These are phyloP conservation scores for Saccharomyces mikatae DNA, from an alignment of 805 yeast genomes.

Conservation along the genomic window DNA sequence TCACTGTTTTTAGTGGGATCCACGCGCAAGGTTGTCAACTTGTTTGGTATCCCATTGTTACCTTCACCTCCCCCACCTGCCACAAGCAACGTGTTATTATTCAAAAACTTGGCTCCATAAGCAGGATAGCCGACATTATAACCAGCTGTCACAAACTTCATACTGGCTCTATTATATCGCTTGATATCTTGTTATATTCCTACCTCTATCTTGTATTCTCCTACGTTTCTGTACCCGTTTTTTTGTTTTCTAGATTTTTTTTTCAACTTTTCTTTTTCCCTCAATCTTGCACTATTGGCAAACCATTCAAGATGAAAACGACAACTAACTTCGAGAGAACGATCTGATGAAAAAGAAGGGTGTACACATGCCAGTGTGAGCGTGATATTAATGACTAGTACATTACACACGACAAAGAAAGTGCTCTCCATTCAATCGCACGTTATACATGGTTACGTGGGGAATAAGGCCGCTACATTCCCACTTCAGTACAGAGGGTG, in stretches of 20 bases:
- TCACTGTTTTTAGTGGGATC: slow-evolving; percentile 37
- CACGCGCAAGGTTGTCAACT: slow-evolving; percentile 54
- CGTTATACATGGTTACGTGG: slow-evolving; percentile 93
- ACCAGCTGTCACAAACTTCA: slow-evolving; percentile 19
- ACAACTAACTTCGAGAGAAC: background rate
- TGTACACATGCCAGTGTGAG: background rate
- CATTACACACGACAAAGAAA: slow-evolving; percentile 7
- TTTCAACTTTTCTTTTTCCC: background rate
- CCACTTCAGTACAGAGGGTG: slow-evolving; percentile 82
- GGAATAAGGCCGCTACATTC: slow-evolving; percentile 83
- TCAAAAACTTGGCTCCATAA: slow-evolving; percentile 65
- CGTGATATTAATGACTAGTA: background rate
- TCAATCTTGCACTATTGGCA: background rate
- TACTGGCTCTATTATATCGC: slow-evolving; percentile 1
- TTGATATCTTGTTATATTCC: background rate
- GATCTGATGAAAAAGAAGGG: background rate
- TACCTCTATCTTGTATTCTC: background rate
- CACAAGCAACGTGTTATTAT: slow-evolving; percentile 51
- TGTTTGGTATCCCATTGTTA: slow-evolving; percentile 82
- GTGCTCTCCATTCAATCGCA: slow-evolving; percentile 71
- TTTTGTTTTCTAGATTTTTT: background rate
- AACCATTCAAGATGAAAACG: background rate
- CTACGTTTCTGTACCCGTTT: background rate
- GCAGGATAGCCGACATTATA: slow-evolving; percentile 59
- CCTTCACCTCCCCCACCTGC: slow-evolving; percentile 98